Base-by-base conservation (phyloP, 179 eudicot genomes). In the Silene noctiflora region DNA sequence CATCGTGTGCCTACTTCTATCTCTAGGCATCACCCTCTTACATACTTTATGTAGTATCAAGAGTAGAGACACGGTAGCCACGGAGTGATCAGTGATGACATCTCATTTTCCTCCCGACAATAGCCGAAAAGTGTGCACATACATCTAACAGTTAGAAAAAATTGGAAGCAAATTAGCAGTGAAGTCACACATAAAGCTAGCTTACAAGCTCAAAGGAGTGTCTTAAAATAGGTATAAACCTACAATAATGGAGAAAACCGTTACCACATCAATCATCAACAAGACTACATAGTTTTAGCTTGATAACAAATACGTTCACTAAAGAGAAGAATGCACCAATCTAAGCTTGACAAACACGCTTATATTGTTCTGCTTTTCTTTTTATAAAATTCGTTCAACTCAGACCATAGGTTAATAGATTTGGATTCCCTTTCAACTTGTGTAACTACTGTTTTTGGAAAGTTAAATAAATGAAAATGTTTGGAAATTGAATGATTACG, bases 271-370 rank as follows among this genome's bases (percentile, higher is more conserved):
- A 55, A 55, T 55, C 59, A 17, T 16, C 29, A 27, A 27, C 29
- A 27, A 27, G n/a, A 17, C n/a, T 55, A 55, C 20, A 1, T n/a
- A 55, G 20, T 55, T 55, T 55, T 4, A 55, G 59, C 59, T 55
- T 55, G 1, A 55, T 55, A 16, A 55, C 59, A 55, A 55, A 0
- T 55, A 4, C 6, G 59, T 55, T 16, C 1, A 3, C 59, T 14
- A 55, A 17, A 6, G 1, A 55, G 19, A 55, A 55, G 59, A 55
- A 55, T 17, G 13, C 13, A 9, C 66, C 66, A 61, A 61, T 6
- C 66, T 21, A 61, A 21, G 66, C 29, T 61, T 61, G 31, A 61
- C 66, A 61, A 61, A 61, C 51, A 61, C 66, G 11, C 66, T 61
- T 21, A 14, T 14, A 59, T n/a, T 22, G 0, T 3, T 61, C 25